Percentiles rank a stretch among this genome's conserved stretches.
phyloP scores from a whole-genome alignment of 2,329 filamentous ascomycete genomes.

The Trichoderma guizhouense region DNA sequence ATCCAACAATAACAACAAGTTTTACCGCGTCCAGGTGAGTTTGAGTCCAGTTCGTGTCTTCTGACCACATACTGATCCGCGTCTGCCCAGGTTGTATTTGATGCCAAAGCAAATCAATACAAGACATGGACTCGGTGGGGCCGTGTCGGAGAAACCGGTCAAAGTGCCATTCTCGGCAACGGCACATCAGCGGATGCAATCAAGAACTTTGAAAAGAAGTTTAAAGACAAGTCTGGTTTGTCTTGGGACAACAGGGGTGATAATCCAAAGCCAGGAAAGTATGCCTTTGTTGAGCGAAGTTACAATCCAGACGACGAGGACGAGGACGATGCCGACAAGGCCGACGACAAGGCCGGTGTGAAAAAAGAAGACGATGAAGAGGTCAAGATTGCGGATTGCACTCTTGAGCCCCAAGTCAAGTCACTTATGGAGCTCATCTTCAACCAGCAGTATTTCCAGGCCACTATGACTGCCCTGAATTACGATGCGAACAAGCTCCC shows the following conservation, averaged over 20 bases:
- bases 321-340: constrained; percentile 32
- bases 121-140: constrained; percentile 77
- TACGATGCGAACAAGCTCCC: constrained; percentile 76
- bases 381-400: constrained; percentile 47
- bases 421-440: constrained; percentile 78
- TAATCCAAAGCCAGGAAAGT: constrained; percentile 63
- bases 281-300: constrained; percentile 75
- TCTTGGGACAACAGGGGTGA: constrained; percentile 51
- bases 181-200: constrained; percentile 44
- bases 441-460: constrained; percentile 68
- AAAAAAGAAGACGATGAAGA: constrained; percentile 38
- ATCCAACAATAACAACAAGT: constrained; percentile 74
- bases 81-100: constrained; percentile 32
- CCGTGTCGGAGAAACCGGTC: constrained; percentile 63
- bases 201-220: constrained; percentile 56
- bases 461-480: constrained; percentile 63
- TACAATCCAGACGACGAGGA: constrained; percentile 67
- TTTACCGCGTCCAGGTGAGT: constrained; percentile 68
- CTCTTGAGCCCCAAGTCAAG: constrained; percentile 58
- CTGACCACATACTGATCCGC: background rate
- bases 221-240: constrained; percentile 59
- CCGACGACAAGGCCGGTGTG: constrained; percentile 27
- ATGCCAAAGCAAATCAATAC: constrained; percentile 39
- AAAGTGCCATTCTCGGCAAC: constrained; percentile 42
- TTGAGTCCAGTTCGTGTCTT: background rate